These are phyloP conservation scores for Microdochium paspali DNA, from an alignment of 2,329 filamentous ascomycete genomes.

Conservation along the genomic window DNA sequence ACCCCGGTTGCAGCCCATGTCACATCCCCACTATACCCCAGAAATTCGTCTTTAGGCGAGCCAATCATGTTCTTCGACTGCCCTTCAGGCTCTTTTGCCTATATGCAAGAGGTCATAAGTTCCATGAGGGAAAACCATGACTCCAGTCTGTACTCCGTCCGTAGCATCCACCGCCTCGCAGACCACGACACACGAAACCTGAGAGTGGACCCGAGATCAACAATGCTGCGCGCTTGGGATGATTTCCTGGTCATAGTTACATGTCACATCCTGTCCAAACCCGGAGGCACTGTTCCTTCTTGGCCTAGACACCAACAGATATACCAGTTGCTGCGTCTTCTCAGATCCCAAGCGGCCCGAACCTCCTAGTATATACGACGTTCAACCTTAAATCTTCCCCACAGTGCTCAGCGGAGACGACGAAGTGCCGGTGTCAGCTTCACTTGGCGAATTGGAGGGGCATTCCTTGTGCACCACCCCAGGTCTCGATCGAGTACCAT, in stretches of 20 bases:
- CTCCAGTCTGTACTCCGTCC: background rate
- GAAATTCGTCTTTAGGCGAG: background rate
- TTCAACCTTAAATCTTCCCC: background rate
- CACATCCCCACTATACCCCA: background rate
- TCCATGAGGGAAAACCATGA: background rate
- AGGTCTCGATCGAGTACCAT: too few relatives aligned
- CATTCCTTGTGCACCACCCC: too few relatives aligned
- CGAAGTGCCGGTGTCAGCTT: background rate
- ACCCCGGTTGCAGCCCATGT: background rate
- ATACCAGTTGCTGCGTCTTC: background rate
- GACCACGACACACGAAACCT: background rate
- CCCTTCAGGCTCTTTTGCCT: background rate
- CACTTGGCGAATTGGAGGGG: too few relatives aligned
- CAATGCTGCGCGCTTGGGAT: background rate
- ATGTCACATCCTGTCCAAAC: background rate
- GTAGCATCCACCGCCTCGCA: background rate
- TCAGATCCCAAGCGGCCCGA: background rate
- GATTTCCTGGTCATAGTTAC: background rate
- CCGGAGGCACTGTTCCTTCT: background rate
- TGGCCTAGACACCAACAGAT: background rate
- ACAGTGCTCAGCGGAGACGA: background rate
- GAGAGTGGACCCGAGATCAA: background rate
- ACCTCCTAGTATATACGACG: background rate
- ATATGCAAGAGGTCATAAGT: constrained; percentile 1
- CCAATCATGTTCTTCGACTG: background rate